Conservation (phyloP, 768 basidiomycete species). For the Daedalea quercina region DNA sequence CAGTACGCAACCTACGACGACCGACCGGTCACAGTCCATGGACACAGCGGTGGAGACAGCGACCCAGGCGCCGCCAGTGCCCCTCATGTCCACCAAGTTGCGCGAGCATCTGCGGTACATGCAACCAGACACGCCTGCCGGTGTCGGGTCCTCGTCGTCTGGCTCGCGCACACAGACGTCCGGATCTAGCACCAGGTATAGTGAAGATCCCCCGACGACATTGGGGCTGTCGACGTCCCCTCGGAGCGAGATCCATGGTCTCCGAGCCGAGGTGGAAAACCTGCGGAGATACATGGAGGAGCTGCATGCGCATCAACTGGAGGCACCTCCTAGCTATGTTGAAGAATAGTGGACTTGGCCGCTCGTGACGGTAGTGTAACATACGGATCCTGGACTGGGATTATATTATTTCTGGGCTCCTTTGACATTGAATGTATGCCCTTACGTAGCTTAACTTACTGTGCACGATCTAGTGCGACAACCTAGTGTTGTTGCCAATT, state of each 20-base stretch:
- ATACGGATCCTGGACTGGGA: no score
- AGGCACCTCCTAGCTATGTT: constrained; percentile 20
- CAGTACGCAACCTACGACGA: not conserved
- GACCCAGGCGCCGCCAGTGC: not conserved
- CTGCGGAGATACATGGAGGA: constrained; percentile 20
- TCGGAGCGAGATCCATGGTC: constrained; percentile 13
- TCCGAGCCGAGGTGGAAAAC: constrained; percentile 25
- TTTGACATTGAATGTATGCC: no score
- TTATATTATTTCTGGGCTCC: no score
- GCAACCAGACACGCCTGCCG: not conserved
- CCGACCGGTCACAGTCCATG: not conserved
- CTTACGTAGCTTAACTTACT: no score
- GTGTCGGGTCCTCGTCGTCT: not conserved
- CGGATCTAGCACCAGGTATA: not conserved
- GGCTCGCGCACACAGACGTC: not conserved
- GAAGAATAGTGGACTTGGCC: not conserved
- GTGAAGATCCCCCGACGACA: not conserved
- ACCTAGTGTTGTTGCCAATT: no score
- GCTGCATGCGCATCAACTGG: constrained; percentile 16
- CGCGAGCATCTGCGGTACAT: not conserved
- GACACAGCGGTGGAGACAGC: not conserved
- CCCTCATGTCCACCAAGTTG: not conserved
- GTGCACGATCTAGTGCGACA: no score
- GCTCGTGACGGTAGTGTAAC: not conserved
- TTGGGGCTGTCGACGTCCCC: not conserved